Evolutionary conservation across 495 filamentous ascomycete species (phyloP).

Genomic region (Polyplosphaeria fusca): DNA sequence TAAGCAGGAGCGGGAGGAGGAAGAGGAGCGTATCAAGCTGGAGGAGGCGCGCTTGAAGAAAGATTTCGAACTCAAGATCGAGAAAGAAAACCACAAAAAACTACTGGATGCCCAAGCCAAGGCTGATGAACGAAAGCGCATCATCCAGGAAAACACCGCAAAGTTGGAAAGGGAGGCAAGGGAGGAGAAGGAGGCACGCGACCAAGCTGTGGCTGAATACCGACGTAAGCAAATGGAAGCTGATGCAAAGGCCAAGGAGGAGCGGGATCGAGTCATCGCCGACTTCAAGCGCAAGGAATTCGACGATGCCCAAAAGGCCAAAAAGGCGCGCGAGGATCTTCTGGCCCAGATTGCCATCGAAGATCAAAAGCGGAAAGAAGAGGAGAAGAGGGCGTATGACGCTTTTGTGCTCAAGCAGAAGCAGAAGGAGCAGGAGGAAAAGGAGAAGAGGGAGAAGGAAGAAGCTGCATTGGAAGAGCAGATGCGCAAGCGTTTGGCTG

Average conservation of each 20-base stretch:
- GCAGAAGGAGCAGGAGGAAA: slow-evolving; percentile 39
- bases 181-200: slow-evolving; percentile 25
- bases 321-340: slow-evolving; percentile 32
- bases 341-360: slow-evolving; percentile 35
- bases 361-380: slow-evolving; percentile 35
- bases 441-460: slow-evolving; percentile 35
- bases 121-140: slow-evolving; percentile 30
- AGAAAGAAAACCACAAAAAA: slow-evolving; percentile 24
- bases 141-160: slow-evolving; percentile 25
- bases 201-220: slow-evolving; percentile 30
- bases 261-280: slow-evolving; percentile 28
- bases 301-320: slow-evolving; percentile 30
- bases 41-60: slow-evolving; percentile 26
- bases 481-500: slow-evolving; percentile 34
- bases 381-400: slow-evolving; percentile 38
- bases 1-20: slow-evolving; percentile 15
- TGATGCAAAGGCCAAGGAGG: slow-evolving; percentile 28
- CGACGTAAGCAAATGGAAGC: slow-evolving; percentile 32
- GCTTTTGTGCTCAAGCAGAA: slow-evolving; percentile 37
- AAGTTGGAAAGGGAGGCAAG: slow-evolving; percentile 27
- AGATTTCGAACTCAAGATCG: slow-evolving; percentile 25
- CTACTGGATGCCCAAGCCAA: not conserved
- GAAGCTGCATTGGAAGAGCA: slow-evolving; percentile 30
- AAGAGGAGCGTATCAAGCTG: slow-evolving; percentile 8
- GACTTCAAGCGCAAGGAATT: slow-evolving; percentile 39